phyloP scores from a whole-genome alignment of 2,329 filamentous ascomycete genomes.

The Phialophora expanda region DNA sequence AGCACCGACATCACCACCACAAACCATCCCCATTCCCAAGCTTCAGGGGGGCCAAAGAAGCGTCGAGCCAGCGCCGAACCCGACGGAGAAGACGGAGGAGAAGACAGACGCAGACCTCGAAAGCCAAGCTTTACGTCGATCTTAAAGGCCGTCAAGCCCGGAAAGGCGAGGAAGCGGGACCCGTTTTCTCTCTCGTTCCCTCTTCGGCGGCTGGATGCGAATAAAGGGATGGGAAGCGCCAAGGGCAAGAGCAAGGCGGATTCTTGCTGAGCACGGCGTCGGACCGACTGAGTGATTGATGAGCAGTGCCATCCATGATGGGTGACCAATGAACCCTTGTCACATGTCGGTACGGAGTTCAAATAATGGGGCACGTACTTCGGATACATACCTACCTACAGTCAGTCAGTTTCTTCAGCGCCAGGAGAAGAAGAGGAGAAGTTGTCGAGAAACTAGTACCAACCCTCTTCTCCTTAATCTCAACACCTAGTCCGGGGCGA shows the following conservation, averaged over 20 bases:
- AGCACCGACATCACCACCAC: background rate
- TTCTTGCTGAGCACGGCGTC: background rate
- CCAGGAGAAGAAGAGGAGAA: too few relatives aligned
- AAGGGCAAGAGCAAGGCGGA: conserved; percentile 4
- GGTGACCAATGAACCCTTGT: background rate
- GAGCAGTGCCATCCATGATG: background rate
- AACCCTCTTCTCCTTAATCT: too few relatives aligned
- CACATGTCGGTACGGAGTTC: too few relatives aligned
- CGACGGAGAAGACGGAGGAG: background rate
- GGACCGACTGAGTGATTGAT: background rate
- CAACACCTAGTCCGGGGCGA: too few relatives aligned
- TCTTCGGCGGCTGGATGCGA: conserved; percentile 19
- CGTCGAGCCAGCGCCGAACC: conserved; percentile 1
- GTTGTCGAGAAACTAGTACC: too few relatives aligned
- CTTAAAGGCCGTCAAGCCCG: conserved; percentile 4
- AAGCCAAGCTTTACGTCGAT: conserved; percentile 14
- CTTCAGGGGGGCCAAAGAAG: conserved; percentile 1
- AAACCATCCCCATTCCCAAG: background rate
- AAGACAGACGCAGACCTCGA: background rate
- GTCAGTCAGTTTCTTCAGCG: too few relatives aligned
- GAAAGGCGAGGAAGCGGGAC: conserved; percentile 10
- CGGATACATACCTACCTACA: background rate
- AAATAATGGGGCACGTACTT: too few relatives aligned
- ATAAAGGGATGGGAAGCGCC: background rate
- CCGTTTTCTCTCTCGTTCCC: conserved; percentile 26